Conservation (phyloP, 1,284 basidiomycete genomes). For the Malassezia furfur region DNA sequence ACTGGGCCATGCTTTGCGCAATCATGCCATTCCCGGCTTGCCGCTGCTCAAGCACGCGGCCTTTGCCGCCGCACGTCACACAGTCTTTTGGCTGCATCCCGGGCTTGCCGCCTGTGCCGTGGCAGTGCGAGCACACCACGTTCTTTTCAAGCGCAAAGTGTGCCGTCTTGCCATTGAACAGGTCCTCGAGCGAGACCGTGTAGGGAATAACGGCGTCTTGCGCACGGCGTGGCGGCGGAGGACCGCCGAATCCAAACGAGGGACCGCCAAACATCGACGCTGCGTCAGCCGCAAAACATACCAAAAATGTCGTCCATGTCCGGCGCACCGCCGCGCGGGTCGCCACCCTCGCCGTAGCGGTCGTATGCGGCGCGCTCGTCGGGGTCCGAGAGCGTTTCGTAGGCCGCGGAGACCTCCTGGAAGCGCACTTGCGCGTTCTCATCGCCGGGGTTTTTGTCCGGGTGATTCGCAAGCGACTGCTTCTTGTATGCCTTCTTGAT, state of each 20-base stretch:
- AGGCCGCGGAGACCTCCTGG: slow-evolving; percentile 41
- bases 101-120: slow-evolving; percentile 75
- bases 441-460: slow-evolving; percentile 43
- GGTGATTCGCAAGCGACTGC: slow-evolving; percentile 38
- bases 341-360: slow-evolving; percentile 31
- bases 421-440: slow-evolving; percentile 36
- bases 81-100: slow-evolving; percentile 73
- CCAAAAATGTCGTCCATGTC: slow-evolving; percentile 42
- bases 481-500: slow-evolving; percentile 64
- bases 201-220: slow-evolving; percentile 57
- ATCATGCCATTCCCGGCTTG: slow-evolving; percentile 47
- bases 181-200: slow-evolving; percentile 77
- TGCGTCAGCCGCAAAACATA: slow-evolving; percentile 1
- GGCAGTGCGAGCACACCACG: slow-evolving; percentile 66
- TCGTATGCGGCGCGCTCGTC: slow-evolving; percentile 38
- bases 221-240: slow-evolving; percentile 50
- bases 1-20: slow-evolving; percentile 54
- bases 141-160: slow-evolving; percentile 83
- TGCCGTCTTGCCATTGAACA: slow-evolving; percentile 81
- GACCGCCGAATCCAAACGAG: slow-evolving; percentile 12
- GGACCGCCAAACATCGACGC: slow-evolving; percentile 20
- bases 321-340: slow-evolving; percentile 17
- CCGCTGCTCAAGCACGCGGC: slow-evolving; percentile 57
- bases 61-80: slow-evolving; percentile 71
- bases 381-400: slow-evolving; percentile 40